phyloP scores from a whole-genome alignment of 306 rosid genomes.

The Lathyrus aphaca region DNA sequence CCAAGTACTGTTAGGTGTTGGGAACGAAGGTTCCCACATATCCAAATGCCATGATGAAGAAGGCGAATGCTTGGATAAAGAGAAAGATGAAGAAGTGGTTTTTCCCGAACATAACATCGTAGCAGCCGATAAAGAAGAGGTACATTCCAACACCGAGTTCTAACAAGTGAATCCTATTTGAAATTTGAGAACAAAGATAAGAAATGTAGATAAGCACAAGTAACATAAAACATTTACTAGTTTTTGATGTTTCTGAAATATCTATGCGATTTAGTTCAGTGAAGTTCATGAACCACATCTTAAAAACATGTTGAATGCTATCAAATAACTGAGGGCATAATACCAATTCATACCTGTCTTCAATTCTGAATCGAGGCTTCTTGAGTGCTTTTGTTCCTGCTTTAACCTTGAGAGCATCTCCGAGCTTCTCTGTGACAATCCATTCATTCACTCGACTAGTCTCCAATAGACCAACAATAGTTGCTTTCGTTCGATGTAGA shows the following conservation, averaged over 20 bases:
- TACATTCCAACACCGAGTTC: constrained; percentile 81
- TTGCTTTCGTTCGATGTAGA: constrained; percentile 85
- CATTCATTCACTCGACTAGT: constrained; percentile 89
- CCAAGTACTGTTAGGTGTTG: constrained; percentile 48
- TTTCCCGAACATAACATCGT: constrained; percentile 74
- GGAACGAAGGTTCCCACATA: constrained; percentile 90
- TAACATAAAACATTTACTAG: neutral
- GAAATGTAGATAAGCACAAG: constrained; percentile 1
- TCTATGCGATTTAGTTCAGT: neutral
- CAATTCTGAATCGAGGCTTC: constrained; percentile 68
- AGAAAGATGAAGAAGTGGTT: constrained; percentile 77
- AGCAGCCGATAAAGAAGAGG: constrained; percentile 78
- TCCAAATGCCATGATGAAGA: constrained; percentile 80
- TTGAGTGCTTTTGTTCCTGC: constrained; percentile 53
- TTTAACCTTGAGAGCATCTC: constrained; percentile 72
- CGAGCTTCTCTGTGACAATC: constrained; percentile 96
- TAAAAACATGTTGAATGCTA: neutral
- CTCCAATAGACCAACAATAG: constrained; percentile 82
- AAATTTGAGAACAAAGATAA: constrained; percentile 27
- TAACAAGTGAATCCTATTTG: constrained; percentile 64
- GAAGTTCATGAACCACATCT: neutral
- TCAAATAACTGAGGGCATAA: neutral
- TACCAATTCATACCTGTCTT: constrained; percentile 65
- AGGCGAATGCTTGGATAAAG: constrained; percentile 73
- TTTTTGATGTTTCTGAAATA: neutral